Conservation (phyloP, 2,329 filamentous ascomycete species). For the Epichloe baconii region DNA sequence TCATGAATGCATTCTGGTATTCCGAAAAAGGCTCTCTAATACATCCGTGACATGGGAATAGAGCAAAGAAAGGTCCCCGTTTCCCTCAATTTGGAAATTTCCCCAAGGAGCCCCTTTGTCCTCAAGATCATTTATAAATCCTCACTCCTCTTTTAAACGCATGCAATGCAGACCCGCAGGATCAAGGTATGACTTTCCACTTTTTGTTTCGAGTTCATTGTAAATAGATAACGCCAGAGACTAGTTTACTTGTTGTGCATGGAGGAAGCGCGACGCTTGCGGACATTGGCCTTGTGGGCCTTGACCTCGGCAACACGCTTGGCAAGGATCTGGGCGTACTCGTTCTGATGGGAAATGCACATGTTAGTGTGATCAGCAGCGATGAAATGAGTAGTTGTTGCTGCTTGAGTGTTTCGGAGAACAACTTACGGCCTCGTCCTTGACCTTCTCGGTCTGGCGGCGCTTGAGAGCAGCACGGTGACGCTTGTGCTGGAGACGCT, state of each 20-base stretch:
- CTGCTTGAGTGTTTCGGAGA: not conserved
- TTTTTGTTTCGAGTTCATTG: slow-evolving; percentile 16
- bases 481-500: slow-evolving; percentile 99
- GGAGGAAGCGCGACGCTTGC: slow-evolving; percentile 94
- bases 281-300: slow-evolving; percentile 80
- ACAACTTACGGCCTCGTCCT: slow-evolving; percentile 89
- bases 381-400: no score
- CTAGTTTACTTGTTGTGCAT: slow-evolving; percentile 75
- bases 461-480: slow-evolving; percentile 97
- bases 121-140: slow-evolving; percentile 10
- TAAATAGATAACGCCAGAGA: slow-evolving; percentile 18
- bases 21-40: slow-evolving; percentile 22
- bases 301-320: slow-evolving; percentile 97
- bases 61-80: not conserved
- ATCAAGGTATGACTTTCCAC: slow-evolving; percentile 22
- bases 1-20: slow-evolving; percentile 20
- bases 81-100: not conserved
- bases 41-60: slow-evolving; percentile 21
- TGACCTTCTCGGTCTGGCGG: slow-evolving; percentile 89
- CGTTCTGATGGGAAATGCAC: slow-evolving; percentile 50
- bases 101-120: slow-evolving; percentile 13
- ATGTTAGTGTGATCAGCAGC: slow-evolving; percentile 19
- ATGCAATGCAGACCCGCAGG: slow-evolving; percentile 23
- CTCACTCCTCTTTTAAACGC: slow-evolving; percentile 24
- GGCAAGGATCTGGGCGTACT: slow-evolving; percentile 91